Evolutionary conservation across 2,329 filamentous ascomycete species (phyloP).

Genomic region (Cladosporium sp.): DNA sequence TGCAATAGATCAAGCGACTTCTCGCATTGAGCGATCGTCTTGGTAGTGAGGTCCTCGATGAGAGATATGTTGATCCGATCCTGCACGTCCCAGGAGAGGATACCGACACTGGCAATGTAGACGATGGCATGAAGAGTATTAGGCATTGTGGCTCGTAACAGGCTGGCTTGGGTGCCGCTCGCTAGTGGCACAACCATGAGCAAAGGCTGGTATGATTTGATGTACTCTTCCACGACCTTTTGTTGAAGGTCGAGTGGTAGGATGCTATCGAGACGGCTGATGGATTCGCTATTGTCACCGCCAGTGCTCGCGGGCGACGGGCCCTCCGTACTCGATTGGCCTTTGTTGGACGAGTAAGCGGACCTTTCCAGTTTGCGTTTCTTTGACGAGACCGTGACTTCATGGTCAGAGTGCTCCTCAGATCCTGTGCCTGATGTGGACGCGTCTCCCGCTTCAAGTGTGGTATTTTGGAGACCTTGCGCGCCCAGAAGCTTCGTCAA

Average conservation of each 20-base stretch:
- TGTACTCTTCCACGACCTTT: conserved; percentile 25
- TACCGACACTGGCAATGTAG: conserved; percentile 51
- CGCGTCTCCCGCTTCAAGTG: neutral
- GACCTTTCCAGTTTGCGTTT: conserved; percentile 20
- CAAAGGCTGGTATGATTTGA: conserved; percentile 22
- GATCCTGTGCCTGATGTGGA: neutral
- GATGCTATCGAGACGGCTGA: conserved; percentile 24
- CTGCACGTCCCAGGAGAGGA: conserved; percentile 57
- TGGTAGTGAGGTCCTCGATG: conserved; percentile 69
- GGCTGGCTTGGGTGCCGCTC: conserved; percentile 18
- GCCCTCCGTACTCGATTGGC: conserved; percentile 12
- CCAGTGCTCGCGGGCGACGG: neutral
- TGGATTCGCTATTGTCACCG: neutral
- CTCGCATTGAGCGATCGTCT: conserved; percentile 68
- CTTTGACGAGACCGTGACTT: conserved; percentile 10
- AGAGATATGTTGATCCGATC: conserved; percentile 64
- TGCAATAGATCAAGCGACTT: conserved; percentile 82
- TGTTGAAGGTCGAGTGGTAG: conserved; percentile 25
- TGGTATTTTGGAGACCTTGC: conserved; percentile 26
- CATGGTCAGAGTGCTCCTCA: neutral
- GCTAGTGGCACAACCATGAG: conserved; percentile 26
- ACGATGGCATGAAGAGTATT: conserved; percentile 60
- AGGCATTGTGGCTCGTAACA: conserved; percentile 38
- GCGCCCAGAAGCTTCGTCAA: conserved; percentile 30
- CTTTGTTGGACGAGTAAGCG: conserved; percentile 1